Conservation (phyloP, 257 asterid genomes). For the Rhazya stricta region DNA sequence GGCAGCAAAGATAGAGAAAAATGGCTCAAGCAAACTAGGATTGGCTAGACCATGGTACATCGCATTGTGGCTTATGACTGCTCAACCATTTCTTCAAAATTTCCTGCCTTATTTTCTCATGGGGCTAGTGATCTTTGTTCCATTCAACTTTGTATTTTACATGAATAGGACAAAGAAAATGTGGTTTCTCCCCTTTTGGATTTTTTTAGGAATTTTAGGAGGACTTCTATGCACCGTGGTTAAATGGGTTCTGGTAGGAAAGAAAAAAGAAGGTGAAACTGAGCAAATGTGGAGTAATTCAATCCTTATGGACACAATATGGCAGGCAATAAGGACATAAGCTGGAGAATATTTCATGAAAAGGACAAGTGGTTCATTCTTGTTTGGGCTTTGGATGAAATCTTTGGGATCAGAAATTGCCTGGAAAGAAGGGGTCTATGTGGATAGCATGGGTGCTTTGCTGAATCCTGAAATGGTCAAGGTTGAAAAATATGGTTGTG, state of each 20-base stretch:
- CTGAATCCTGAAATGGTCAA: slow-evolving; percentile 58
- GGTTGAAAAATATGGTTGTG: slow-evolving; percentile 36
- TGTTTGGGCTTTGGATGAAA: slow-evolving; percentile 53
- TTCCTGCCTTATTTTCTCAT: slow-evolving; percentile 54
- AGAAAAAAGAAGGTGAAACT: slow-evolving; percentile 34
- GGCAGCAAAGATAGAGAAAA: slow-evolving; percentile 28
- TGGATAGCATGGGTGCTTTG: slow-evolving; percentile 53
- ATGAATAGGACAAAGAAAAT: slow-evolving; percentile 16
- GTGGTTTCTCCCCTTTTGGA: slow-evolving; percentile 53
- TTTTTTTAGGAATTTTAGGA: slow-evolving; percentile 35
- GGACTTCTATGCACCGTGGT: slow-evolving; percentile 38
- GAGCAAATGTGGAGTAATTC: slow-evolving; percentile 50
- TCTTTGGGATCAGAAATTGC: slow-evolving; percentile 50
- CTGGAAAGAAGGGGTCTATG: slow-evolving; percentile 42
- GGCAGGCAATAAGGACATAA: slow-evolving; percentile 58
- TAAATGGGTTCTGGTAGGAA: slow-evolving; percentile 66
- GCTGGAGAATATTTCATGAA: slow-evolving; percentile 57
- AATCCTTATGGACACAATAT: slow-evolving; percentile 56
- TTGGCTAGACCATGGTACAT: slow-evolving; percentile 52
- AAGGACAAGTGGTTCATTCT: slow-evolving; percentile 41
- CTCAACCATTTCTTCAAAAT: slow-evolving; percentile 50
- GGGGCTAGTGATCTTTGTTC: slow-evolving; percentile 36
- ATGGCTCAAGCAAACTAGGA: slow-evolving; percentile 28
- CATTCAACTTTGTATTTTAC: slow-evolving; percentile 32
- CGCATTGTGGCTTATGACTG: slow-evolving; percentile 45